Evolutionary conservation across 2,329 filamentous ascomycete species (phyloP).

Genomic region (Hypoxylon sp.): DNA sequence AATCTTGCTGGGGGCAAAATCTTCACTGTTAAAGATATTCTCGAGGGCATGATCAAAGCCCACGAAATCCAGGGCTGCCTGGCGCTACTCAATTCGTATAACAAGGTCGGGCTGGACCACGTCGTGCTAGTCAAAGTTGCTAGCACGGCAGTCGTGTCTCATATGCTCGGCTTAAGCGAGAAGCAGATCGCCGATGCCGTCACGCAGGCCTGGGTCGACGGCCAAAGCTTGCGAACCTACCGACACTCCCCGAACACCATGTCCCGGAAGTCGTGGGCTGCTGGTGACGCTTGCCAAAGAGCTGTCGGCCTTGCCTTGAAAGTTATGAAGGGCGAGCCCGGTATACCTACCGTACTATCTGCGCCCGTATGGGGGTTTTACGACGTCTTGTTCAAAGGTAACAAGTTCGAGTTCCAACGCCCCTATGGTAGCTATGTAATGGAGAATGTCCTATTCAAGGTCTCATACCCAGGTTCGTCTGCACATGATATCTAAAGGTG

Average conservation of each 20-base stretch:
- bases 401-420: slow-evolving; percentile 95
- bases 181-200: slow-evolving; percentile 94
- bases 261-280: slow-evolving; percentile 99
- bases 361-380: slow-evolving; percentile 98
- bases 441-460: slow-evolving; percentile 99
- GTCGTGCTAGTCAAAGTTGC: slow-evolving; percentile 98
- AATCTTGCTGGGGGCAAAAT: slow-evolving; percentile 90
- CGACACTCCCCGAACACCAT: slow-evolving; percentile 98
- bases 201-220: slow-evolving; percentile 97
- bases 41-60: slow-evolving; percentile 99
- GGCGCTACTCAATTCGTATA: slow-evolving; percentile 97
- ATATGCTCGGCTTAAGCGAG: slow-evolving; percentile 91
- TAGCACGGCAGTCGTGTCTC: slow-evolving; percentile 91
- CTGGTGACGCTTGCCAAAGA: slow-evolving; percentile 96
- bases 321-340: slow-evolving; percentile 90
- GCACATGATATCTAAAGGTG: background rate
- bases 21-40: slow-evolving; percentile 87
- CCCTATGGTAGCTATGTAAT: slow-evolving; percentile 98
- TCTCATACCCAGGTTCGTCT: slow-evolving; percentile 88
- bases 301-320: slow-evolving; percentile 92
- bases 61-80: slow-evolving; percentile 99
- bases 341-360: slow-evolving; percentile 91
- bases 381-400: slow-evolving; percentile 96
- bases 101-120: slow-evolving; percentile 98
- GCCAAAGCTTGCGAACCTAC: slow-evolving; percentile 95